These are phyloP conservation scores for Collybiopsis luxurians DNA, from an alignment of 768 basidiomycete species.

Conservation along the genomic window DNA sequence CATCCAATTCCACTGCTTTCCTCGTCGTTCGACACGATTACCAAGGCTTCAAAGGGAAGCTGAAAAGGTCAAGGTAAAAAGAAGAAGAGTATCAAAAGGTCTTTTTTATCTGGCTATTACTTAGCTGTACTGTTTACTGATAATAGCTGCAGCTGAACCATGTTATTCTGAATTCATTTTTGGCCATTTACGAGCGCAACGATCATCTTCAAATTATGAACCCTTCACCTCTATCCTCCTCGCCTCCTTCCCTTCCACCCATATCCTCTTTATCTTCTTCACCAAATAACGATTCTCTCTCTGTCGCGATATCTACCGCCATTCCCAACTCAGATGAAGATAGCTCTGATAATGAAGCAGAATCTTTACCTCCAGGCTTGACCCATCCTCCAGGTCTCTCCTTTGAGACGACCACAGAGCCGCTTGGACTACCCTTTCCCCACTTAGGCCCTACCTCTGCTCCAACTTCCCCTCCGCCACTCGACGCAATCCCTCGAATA, in stretches of 20 bases:
- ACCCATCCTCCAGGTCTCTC: background rate
- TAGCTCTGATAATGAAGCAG: background rate
- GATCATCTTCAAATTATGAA: background rate
- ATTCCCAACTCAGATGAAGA: background rate
- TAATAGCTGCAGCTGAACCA: too few species aligned
- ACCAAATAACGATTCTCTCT: background rate
- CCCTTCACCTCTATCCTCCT: background rate
- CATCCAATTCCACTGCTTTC: background rate
- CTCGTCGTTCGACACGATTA: background rate
- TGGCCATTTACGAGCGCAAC: background rate
- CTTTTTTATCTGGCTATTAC: background rate
- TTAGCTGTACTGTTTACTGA: too few species aligned
- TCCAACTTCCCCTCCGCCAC: background rate
- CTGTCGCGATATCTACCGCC: background rate
- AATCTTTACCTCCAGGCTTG: background rate
- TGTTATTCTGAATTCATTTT: background rate
- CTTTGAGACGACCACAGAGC: too few species aligned
- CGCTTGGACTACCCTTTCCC: too few species aligned
- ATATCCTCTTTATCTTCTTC: conserved; percentile 1
- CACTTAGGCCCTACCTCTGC: too few species aligned
- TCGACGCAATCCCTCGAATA: background rate
- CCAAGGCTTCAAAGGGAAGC: too few species aligned
- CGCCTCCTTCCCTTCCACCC: background rate
- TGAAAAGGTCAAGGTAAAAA: background rate
- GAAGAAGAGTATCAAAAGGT: background rate